These are phyloP conservation scores for Chytriomyces sp. DNA, from an alignment of 192 early-diverging fungal species.

Conservation along the genomic window DNA sequence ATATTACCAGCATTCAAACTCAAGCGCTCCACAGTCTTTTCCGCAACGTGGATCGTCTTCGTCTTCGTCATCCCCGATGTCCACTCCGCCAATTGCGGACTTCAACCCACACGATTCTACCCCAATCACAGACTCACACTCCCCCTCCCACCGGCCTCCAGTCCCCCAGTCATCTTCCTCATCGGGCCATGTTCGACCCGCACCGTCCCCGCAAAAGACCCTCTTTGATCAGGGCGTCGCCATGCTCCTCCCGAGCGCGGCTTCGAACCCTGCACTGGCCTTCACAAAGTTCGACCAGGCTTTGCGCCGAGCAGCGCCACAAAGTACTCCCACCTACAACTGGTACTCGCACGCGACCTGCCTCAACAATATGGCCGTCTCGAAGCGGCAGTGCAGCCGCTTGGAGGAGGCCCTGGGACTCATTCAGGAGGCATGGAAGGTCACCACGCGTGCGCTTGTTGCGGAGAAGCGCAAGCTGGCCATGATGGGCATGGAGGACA, in stretches of 20 bases:
- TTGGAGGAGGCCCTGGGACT: conserved; percentile 1
- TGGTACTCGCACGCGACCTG: conserved; percentile 11
- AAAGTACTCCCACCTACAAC: neutral
- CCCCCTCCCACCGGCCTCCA: neutral
- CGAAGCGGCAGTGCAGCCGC: neutral
- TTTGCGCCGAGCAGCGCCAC: neutral
- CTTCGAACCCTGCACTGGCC: neutral
- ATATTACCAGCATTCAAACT: neutral
- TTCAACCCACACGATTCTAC: neutral
- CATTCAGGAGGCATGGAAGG: conserved; percentile 1
- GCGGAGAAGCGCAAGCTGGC: neutral
- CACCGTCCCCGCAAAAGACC: neutral
- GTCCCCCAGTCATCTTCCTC: too few relatives aligned
- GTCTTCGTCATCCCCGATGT: neutral
- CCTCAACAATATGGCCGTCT: conserved; percentile 28
- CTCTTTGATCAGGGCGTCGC: conserved; percentile 3
- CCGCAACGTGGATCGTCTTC: neutral
- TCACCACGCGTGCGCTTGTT: conserved; percentile 3
- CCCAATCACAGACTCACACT: neutral
- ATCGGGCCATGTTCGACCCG: neutral
- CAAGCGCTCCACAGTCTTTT: neutral
- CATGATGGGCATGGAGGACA: neutral
- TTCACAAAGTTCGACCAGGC: conserved; percentile 1
- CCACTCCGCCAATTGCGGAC: neutral
- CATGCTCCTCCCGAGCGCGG: neutral